Conservation (phyloP, 129 eudicot genomes). For the Daucus carota region DNA sequence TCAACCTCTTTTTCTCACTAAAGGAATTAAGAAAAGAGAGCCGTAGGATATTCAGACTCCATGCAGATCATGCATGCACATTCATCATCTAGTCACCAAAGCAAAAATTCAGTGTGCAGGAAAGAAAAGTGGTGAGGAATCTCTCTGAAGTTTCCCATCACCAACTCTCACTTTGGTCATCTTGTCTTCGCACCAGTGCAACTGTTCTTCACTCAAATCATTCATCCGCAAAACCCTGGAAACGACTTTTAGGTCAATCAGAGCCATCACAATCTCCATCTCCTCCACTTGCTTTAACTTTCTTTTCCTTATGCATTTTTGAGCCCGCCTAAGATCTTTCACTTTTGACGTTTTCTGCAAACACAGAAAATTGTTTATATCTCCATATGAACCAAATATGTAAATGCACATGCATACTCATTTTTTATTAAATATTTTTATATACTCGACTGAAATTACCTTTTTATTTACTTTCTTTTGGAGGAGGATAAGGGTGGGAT, state of each 20-base stretch:
- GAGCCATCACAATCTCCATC: conserved; percentile 71
- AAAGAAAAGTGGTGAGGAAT: conserved; percentile 95
- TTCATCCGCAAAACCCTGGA: conserved; percentile 83
- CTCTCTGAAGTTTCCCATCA: conserved; percentile 80
- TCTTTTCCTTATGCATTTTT: conserved; percentile 49
- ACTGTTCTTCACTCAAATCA: conserved; percentile 64
- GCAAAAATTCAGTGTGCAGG: conserved; percentile 70
- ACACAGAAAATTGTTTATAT: not conserved
- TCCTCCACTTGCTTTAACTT: conserved; percentile 42
- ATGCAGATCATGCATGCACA: conserved; percentile 36
- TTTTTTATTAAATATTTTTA: too few species aligned
- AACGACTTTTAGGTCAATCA: conserved; percentile 80
- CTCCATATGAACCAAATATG: too few species aligned
- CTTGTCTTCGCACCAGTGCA: conserved; percentile 96
- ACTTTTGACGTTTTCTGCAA: conserved; percentile 73
- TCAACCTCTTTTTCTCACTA: conserved; percentile 14
- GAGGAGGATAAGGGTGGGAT: conserved; percentile 53
- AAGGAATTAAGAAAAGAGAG: conserved; percentile 24
- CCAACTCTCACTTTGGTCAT: conserved; percentile 61
- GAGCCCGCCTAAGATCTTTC: conserved; percentile 45
- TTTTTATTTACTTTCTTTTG: conserved; percentile 67
- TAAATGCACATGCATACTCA: not conserved
- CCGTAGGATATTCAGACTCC: conserved; percentile 27
- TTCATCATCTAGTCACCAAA: conserved; percentile 71
- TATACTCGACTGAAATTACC: conserved; percentile 25